Conservation (phyloP, 176 grass and related monocot genomes). For the Juncus inflexus region DNA sequence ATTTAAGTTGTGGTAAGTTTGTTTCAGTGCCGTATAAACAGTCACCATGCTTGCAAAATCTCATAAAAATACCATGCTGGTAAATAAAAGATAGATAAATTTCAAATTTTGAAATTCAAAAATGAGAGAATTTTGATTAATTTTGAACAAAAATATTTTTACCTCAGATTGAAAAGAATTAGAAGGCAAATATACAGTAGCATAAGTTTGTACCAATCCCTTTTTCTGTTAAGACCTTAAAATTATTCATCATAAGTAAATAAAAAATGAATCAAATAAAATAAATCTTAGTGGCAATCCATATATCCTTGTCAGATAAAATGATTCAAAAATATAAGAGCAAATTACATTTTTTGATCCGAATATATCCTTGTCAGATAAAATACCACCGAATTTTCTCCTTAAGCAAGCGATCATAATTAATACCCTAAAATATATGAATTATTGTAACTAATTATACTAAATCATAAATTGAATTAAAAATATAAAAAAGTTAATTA, state of each 20-base stretch:
- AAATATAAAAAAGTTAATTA: slow-evolving; percentile 13
- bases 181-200: slow-evolving; percentile 48
- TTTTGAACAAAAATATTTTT: slow-evolving; percentile 28
- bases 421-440: slow-evolving; percentile 51
- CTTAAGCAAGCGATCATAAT: slow-evolving; percentile 77
- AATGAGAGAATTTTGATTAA: not conserved
- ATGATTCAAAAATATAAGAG: slow-evolving; percentile 20
- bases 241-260: slow-evolving; percentile 36
- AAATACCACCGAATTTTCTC: slow-evolving; percentile 55
- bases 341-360: slow-evolving; percentile 80
- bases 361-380: slow-evolving; percentile 67
- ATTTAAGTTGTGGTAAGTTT: slow-evolving; percentile 49
- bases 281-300: not conserved
- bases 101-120: slow-evolving; percentile 30
- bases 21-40: slow-evolving; percentile 29
- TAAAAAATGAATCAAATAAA: slow-evolving; percentile 17
- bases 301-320: too few relatives aligned
- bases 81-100: slow-evolving; percentile 7
- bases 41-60: slow-evolving; percentile 67
- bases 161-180: slow-evolving; percentile 52
- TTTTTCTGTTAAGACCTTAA: slow-evolving; percentile 70
- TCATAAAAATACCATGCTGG: slow-evolving; percentile 58
- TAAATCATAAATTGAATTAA: slow-evolving; percentile 17
- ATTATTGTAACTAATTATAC: slow-evolving; percentile 20
- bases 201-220: slow-evolving; percentile 71